These are phyloP conservation scores for Xylariales sp. DNA, from an alignment of 2,329 filamentous ascomycete species.

Conservation along the genomic window DNA sequence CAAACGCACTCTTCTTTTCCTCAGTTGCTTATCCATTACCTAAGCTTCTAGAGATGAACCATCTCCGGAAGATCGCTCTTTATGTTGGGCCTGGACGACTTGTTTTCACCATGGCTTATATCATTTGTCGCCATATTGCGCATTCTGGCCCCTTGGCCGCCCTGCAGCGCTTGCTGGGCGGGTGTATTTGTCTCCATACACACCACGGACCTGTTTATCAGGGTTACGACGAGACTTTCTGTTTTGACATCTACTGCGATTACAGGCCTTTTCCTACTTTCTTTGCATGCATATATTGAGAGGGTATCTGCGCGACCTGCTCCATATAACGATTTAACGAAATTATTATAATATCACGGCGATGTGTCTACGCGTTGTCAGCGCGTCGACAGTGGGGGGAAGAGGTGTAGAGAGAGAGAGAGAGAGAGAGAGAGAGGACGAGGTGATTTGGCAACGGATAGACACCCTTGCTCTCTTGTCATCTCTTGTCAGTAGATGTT, in stretches of 20 bases:
- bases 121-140: background rate
- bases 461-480: constrained; percentile 14
- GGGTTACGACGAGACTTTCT: background rate
- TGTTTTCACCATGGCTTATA: background rate
- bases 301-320: background rate
- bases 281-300: constrained; percentile 12
- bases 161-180: constrained; percentile 3
- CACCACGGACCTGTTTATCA: background rate
- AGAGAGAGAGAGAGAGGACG: background rate
- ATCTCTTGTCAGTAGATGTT: constrained; percentile 4
- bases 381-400: background rate
- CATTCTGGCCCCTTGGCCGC: background rate
- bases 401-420: background rate
- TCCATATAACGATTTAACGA: constrained; percentile 23
- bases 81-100: background rate
- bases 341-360: constrained; percentile 13
- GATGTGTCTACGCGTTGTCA: constrained; percentile 7
- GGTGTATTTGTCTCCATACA: constrained; percentile 3
- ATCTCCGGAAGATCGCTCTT: background rate
- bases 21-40: constrained; percentile 2
- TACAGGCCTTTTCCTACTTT: constrained; percentile 5
- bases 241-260: constrained; percentile 4
- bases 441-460: constrained; percentile 7
- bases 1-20: constrained; percentile 33
- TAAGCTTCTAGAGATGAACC: background rate